Evolutionary conservation across 1,284 basidiomycete genomes (phyloP).

Genomic region (Stygiomarasmius scandens): DNA sequence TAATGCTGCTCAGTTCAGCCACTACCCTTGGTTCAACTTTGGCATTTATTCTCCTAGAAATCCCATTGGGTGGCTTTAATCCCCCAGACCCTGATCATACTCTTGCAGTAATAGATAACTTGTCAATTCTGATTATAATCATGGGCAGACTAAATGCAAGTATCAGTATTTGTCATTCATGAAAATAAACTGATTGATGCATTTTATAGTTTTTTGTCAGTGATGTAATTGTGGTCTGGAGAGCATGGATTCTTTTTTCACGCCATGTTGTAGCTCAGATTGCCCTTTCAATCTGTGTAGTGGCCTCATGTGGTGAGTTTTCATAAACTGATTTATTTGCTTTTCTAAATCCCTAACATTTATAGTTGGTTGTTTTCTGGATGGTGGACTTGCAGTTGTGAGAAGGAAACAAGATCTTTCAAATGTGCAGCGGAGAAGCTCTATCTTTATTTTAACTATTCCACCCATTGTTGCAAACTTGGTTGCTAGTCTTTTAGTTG

Average conservation of each 20-base stretch:
- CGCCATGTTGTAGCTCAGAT: not conserved
- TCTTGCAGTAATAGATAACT: no score
- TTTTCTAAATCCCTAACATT: not conserved
- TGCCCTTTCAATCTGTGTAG: not conserved
- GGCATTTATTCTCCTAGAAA: no score
- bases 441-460: not conserved
- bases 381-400: not conserved
- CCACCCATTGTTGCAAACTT: not conserved
- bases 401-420: not conserved
- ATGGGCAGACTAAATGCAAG: no score
- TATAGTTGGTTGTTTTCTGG: no score
- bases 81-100: no score
- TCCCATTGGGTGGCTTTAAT: no score
- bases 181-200: no score
- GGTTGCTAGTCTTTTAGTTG: not conserved
- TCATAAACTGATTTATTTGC: not conserved
- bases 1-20: no score
- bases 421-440: not conserved
- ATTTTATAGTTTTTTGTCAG: not conserved
- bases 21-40: no score
- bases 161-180: no score
- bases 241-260: not conserved
- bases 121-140: no score
- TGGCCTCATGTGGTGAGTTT: not conserved
- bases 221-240: not conserved